Evolutionary conservation across 2,329 filamentous ascomycete species (phyloP).

Genomic region (Kalaharituber pfeilii): DNA sequence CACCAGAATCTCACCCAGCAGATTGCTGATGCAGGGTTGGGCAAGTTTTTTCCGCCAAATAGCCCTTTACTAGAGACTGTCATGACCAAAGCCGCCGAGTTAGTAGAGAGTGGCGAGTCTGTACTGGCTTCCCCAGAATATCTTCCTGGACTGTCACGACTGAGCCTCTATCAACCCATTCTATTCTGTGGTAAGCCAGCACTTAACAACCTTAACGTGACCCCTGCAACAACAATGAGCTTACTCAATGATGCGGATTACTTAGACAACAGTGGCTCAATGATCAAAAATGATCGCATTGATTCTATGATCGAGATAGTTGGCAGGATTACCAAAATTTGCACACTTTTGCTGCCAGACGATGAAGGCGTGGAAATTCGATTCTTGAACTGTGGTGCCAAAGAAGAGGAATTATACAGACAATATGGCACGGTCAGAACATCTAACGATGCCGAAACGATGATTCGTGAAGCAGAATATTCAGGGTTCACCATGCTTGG

Average conservation of each 20-base stretch:
- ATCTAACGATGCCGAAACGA: neutral
- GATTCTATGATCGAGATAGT: conserved; percentile 1
- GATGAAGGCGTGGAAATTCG: conserved; percentile 1
- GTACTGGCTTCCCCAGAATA: neutral
- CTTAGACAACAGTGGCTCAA: conserved; percentile 2
- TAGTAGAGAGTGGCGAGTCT: neutral
- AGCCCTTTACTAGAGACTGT: neutral
- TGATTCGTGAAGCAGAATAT: neutral
- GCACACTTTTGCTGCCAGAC: neutral
- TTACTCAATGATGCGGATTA: neutral
- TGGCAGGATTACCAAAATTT: neutral
- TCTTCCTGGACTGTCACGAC: neutral
- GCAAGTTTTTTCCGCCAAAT: conserved; percentile 1
- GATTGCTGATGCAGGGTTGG: neutral
- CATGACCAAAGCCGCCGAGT: neutral
- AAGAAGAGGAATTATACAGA: neutral
- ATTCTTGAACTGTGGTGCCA: neutral
- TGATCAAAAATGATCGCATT: neutral
- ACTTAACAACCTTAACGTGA: neutral
- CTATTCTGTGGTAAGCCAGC: neutral
- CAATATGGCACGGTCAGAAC: neutral
- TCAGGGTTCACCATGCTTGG: neutral
- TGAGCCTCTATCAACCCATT: neutral
- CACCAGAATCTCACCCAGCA: neutral
- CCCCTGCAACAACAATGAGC: too few relatives aligned